Evolutionary conservation across 768 basidiomycete species (phyloP).

Genomic region (Clitopilus hobsonii): DNA sequence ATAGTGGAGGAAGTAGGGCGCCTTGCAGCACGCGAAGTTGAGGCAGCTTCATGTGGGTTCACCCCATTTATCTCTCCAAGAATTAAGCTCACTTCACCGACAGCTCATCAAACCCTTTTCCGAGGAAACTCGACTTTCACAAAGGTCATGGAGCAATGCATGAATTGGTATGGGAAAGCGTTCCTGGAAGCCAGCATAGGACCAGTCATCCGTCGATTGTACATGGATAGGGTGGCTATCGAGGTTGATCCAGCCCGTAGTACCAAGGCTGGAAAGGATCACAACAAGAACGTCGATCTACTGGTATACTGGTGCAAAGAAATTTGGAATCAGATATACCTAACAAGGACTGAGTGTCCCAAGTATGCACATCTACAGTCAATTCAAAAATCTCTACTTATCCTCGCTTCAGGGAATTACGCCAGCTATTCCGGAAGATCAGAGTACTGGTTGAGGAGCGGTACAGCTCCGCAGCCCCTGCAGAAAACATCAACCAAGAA

Average conservation of each 20-base stretch:
- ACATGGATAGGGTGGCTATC: conserved; percentile 68
- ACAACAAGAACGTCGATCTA: conserved; percentile 62
- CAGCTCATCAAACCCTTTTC: conserved; percentile 76
- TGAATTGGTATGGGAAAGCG: conserved; percentile 75
- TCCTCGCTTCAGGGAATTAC: conserved; percentile 57
- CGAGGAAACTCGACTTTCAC: conserved; percentile 64
- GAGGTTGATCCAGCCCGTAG: conserved; percentile 79
- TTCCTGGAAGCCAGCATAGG: conserved; percentile 84
- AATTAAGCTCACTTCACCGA: conserved; percentile 1
- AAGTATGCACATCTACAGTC: conserved; percentile 32
- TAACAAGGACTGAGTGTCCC: conserved; percentile 68
- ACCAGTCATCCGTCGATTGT: conserved; percentile 60
- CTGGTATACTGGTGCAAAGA: conserved; percentile 76
- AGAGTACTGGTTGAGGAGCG: conserved; percentile 69
- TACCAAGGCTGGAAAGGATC: conserved; percentile 54
- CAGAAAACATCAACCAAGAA: conserved; percentile 35
- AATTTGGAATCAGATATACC: conserved; percentile 80
- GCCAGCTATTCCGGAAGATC: conserved; percentile 62
- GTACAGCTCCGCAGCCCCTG: conserved; percentile 41
- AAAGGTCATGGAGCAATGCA: conserved; percentile 74
- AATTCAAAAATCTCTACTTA: conserved; percentile 6
- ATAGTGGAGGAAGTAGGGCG: conserved; percentile 68
- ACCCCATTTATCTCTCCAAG: background rate
- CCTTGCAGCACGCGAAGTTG: conserved; percentile 67
- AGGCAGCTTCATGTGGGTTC: conserved; percentile 54